Conservation (phyloP, 441 rosid genomes). For the Manihot esculenta region DNA sequence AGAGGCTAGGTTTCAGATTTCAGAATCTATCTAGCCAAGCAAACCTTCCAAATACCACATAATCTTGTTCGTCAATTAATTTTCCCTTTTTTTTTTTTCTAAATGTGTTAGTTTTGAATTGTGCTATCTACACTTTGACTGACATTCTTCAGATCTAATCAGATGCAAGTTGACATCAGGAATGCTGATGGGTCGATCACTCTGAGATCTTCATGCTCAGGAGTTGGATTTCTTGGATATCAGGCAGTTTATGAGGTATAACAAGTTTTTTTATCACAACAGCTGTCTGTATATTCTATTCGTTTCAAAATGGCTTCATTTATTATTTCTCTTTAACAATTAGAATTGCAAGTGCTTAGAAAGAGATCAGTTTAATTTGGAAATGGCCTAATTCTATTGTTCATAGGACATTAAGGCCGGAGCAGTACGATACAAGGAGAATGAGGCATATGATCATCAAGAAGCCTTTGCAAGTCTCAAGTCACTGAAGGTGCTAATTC, state of each 20-base stretch:
- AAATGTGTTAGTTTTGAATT: conserved; percentile 5
- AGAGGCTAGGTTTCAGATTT: no score
- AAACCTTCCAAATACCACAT: neutral
- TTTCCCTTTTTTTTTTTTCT: neutral
- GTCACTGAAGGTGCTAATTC: conserved; percentile 59
- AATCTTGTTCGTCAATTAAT: neutral
- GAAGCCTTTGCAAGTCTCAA: conserved; percentile 55
- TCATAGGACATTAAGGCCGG: conserved; percentile 70
- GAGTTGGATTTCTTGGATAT: conserved; percentile 73
- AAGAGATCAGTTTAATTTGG: conserved; percentile 9
- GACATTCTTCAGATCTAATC: conserved; percentile 23
- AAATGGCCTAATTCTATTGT: conserved; percentile 8
- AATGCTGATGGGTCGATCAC: conserved; percentile 54
- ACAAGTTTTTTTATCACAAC: conserved; percentile 20
- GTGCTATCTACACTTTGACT: conserved; percentile 14
- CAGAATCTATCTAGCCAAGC: neutral
- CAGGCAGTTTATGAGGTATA: conserved; percentile 83
- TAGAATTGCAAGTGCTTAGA: neutral
- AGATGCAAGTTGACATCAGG: conserved; percentile 80
- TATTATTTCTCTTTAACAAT: conserved; percentile 1
- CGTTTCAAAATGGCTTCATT: conserved; percentile 14
- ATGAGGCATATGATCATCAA: conserved; percentile 38
- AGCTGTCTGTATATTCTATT: neutral
- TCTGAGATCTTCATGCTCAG: conserved; percentile 75
- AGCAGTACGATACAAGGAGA: conserved; percentile 48